Conservation (phyloP, 2,329 filamentous ascomycete genomes). For the Penicillium sp. region DNA sequence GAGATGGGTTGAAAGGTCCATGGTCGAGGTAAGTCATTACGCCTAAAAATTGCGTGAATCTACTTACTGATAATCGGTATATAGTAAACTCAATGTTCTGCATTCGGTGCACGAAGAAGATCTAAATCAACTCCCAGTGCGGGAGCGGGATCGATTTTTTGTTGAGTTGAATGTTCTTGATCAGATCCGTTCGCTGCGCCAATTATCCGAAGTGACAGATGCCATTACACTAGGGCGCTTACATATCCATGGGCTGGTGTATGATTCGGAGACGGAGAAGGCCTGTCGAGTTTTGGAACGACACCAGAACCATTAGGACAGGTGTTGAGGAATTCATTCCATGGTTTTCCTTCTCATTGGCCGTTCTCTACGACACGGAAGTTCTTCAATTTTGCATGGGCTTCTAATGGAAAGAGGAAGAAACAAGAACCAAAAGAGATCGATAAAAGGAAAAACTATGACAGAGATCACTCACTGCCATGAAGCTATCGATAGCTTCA, state of each 20-base stretch:
- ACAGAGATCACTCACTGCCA: not conserved
- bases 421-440: not conserved
- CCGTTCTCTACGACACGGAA: not conserved
- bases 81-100: constrained; percentile 17
- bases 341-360: not conserved
- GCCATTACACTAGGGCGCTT: constrained; percentile 9
- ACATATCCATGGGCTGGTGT: constrained; percentile 18
- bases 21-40: constrained; percentile 15
- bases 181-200: constrained; percentile 16
- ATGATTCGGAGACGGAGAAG: constrained; percentile 11
- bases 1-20: constrained; percentile 15
- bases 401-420: not conserved
- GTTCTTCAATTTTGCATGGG: not conserved
- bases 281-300: constrained; percentile 7
- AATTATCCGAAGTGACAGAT: constrained; percentile 13
- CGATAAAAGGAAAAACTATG: not conserved
- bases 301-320: not conserved
- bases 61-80: too few relatives aligned
- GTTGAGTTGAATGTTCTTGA: constrained; percentile 23
- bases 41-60: too few relatives aligned
- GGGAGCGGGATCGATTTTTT: constrained; percentile 15
- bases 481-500: not conserved
- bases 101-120: constrained; percentile 8
- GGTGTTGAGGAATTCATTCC: not conserved
- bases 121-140: constrained; percentile 9